Percentiles rank a stretch among this genome's conserved stretches.
phyloP scores from a whole-genome alignment of 139 green algal genomes.

The Microglena sp. region DNA sequence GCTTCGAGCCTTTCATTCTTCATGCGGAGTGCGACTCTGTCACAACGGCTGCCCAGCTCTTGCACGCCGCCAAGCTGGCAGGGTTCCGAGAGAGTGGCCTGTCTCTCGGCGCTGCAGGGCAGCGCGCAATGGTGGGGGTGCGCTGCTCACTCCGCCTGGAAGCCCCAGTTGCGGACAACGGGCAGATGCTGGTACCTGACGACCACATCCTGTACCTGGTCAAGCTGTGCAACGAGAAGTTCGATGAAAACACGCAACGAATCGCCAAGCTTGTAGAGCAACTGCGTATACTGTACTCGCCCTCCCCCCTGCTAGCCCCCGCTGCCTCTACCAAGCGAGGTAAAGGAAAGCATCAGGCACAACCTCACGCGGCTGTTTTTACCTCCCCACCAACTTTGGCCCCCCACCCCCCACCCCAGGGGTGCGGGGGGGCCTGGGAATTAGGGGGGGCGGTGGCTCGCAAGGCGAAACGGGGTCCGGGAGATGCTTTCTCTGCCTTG shows the following conservation, averaged over 20 bases:
- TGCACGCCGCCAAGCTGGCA: constrained; percentile 35
- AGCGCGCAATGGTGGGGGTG: constrained; percentile 45
- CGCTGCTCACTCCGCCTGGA: constrained; percentile 63
- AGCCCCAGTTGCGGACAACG: constrained; percentile 44
- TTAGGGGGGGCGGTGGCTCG: too few species aligned
- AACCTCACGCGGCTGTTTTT: too few species aligned
- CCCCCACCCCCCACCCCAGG: too few species aligned
- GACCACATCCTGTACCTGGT: constrained; percentile 36
- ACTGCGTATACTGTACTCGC: too few species aligned
- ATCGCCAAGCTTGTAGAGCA: constrained; percentile 21
- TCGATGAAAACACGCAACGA: constrained; percentile 38
- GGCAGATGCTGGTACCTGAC: constrained; percentile 41
- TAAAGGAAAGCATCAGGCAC: too few species aligned
- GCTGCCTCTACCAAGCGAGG: too few species aligned
- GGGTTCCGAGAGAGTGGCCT: constrained; percentile 63
- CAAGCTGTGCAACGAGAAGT: constrained; percentile 45
- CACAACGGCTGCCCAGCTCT: constrained; percentile 25
- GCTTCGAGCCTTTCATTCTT: constrained; percentile 78
- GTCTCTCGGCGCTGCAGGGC: constrained; percentile 24
- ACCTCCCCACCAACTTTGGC: too few species aligned
- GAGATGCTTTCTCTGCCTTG: too few species aligned
- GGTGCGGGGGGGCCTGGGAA: too few species aligned
- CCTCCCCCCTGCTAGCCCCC: background rate
- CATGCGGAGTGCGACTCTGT: constrained; percentile 40
- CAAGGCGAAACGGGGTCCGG: too few species aligned